Evolutionary conservation across 805 yeast genomes (phyloP).

Genomic region (Myxozyma vanderwaltii): DNA sequence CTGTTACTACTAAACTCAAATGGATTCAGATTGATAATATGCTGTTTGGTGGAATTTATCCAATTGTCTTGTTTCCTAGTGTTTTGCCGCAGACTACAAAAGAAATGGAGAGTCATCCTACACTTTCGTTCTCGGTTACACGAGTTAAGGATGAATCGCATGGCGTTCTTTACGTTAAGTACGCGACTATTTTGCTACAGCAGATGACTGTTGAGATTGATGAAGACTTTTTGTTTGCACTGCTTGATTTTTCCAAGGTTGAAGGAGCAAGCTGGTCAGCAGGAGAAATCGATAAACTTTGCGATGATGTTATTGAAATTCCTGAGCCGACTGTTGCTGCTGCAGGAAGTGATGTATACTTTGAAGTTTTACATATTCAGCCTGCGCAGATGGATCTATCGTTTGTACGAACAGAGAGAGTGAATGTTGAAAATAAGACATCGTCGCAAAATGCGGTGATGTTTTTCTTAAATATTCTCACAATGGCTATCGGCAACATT

Average conservation of each 20-base stretch:
- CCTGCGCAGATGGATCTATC: slow-evolving; percentile 88
- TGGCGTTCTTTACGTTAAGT: slow-evolving; percentile 87
- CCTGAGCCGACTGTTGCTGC: slow-evolving; percentile 68
- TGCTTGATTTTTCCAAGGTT: slow-evolving; percentile 74
- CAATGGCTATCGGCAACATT: slow-evolving; percentile 96
- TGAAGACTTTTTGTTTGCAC: slow-evolving; percentile 84
- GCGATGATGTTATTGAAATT: slow-evolving; percentile 63
- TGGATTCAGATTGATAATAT: slow-evolving; percentile 97
- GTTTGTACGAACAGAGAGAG: slow-evolving; percentile 83
- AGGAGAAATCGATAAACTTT: slow-evolving; percentile 50
- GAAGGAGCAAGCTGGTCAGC: slow-evolving; percentile 81
- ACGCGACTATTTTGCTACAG: slow-evolving; percentile 85
- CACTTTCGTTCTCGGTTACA: slow-evolving; percentile 82
- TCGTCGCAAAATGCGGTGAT: slow-evolving; percentile 65
- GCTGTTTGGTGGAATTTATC: slow-evolving; percentile 81
- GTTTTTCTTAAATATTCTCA: slow-evolving; percentile 74
- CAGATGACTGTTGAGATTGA: slow-evolving; percentile 91
- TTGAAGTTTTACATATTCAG: slow-evolving; percentile 89
- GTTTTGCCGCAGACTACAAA: slow-evolving; percentile 80
- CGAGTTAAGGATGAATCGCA: slow-evolving; percentile 84
- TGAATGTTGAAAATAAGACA: slow-evolving; percentile 65
- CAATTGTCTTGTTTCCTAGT: slow-evolving; percentile 86
- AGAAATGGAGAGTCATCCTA: slow-evolving; percentile 87
- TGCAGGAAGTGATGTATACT: slow-evolving; percentile 74
- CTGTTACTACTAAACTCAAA: slow-evolving; percentile 74